Conservation (phyloP, 2,329 filamentous ascomycete genomes). For the Penicillium sp. region DNA sequence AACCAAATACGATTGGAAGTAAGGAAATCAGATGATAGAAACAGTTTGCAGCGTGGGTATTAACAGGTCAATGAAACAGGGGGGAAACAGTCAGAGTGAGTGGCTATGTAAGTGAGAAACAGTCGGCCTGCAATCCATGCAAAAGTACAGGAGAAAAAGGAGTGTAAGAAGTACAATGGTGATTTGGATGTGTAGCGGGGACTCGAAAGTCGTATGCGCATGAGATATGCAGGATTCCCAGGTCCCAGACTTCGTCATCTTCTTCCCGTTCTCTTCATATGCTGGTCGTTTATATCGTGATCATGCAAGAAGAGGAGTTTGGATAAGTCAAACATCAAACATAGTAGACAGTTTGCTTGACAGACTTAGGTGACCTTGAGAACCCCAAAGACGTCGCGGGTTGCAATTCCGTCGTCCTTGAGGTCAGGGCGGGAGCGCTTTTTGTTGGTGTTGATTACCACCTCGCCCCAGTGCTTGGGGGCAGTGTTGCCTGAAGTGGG, state of each 20-base stretch:
- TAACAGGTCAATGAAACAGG: slow-evolving; percentile 17
- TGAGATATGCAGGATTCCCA: slow-evolving; percentile 3
- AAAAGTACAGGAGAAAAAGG: slow-evolving; percentile 12
- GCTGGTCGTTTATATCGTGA: slow-evolving; percentile 16
- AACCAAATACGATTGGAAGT: slow-evolving; percentile 1
- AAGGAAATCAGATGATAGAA: slow-evolving; percentile 7
- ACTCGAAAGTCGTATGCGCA: background rate
- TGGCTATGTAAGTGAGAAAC: slow-evolving; percentile 24
- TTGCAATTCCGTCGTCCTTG: slow-evolving; percentile 23
- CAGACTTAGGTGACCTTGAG: slow-evolving; percentile 36
- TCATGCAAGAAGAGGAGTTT: slow-evolving; percentile 4
- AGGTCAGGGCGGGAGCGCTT: slow-evolving; percentile 34
- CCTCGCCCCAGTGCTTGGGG: slow-evolving; percentile 49
- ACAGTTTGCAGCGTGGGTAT: slow-evolving; percentile 26
- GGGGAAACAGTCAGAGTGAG: slow-evolving; percentile 16
- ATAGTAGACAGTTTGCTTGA: background rate
- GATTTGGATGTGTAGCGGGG: background rate
- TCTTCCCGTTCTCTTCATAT: slow-evolving; percentile 7
- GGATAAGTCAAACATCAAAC: background rate
- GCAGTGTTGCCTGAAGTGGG: slow-evolving; percentile 28
- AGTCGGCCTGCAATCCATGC: slow-evolving; percentile 35
- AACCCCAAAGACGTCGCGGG: slow-evolving; percentile 44
- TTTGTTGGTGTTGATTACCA: slow-evolving; percentile 44
- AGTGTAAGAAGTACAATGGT: slow-evolving; percentile 2
- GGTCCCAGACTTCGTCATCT: slow-evolving; percentile 4